Conservation (phyloP, 257 asterid species). For the Salvia splendens region DNA sequence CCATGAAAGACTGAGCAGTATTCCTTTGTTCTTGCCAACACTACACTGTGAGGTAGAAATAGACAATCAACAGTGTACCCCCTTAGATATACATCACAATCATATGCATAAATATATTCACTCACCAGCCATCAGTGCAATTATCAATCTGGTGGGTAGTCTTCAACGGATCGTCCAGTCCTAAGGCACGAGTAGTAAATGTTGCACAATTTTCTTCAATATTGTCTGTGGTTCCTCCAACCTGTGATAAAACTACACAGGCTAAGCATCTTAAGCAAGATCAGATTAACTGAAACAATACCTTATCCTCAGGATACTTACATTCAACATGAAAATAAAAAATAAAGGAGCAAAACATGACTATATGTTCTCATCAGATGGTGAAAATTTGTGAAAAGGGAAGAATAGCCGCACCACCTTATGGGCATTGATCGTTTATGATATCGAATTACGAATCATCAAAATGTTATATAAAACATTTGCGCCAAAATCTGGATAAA, state of each 20-base stretch:
- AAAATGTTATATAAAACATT: not conserved
- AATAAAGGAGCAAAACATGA: not conserved
- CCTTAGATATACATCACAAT: conserved; percentile 17
- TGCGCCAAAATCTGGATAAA: not conserved
- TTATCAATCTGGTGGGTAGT: conserved; percentile 99
- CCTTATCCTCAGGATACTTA: conserved; percentile 9
- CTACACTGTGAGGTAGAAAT: conserved; percentile 59
- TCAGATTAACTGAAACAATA: conserved; percentile 16
- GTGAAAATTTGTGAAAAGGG: not conserved
- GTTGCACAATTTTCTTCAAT: conserved; percentile 95
- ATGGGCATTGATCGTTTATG: conserved; percentile 2
- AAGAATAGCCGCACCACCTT: not conserved
- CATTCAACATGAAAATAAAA: not conserved
- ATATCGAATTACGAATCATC: conserved; percentile 1
- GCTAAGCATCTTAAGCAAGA: conserved; percentile 25
- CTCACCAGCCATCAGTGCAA: conserved; percentile 93
- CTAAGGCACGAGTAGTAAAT: conserved; percentile 86
- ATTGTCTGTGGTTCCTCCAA: conserved; percentile 96
- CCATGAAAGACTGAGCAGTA: conserved; percentile 87
- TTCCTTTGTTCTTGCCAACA: conserved; percentile 82
- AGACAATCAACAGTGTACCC: conserved; percentile 25
- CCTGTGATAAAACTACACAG: conserved; percentile 48
- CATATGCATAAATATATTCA: conserved; percentile 1
- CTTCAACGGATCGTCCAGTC: conserved; percentile 61
- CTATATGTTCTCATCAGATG: not conserved